Conservation (phyloP, 768 basidiomycete genomes). For the Podaxis sp. region DNA sequence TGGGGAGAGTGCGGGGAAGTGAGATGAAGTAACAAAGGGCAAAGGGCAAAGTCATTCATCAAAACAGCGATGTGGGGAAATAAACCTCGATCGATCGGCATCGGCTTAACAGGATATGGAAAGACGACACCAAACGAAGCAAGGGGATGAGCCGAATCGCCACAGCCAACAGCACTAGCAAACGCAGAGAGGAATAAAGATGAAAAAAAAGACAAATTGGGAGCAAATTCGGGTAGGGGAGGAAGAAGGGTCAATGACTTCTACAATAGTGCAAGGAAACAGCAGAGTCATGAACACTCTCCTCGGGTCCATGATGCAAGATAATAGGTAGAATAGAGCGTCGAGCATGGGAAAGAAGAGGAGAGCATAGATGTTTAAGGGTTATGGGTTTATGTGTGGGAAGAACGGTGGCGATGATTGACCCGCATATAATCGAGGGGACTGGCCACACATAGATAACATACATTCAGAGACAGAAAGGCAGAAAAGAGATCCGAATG, state of each 20-base stretch:
- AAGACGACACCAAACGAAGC: not conserved
- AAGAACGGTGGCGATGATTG: not conserved
- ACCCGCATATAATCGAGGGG: not conserved
- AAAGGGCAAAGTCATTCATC: not conserved
- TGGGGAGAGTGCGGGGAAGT: not conserved
- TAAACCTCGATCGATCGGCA: slow-evolving; percentile 2
- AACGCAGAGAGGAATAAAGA: not conserved
- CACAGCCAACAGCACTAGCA: not conserved
- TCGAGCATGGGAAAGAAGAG: not conserved
- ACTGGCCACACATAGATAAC: not conserved
- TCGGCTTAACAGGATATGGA: not conserved
- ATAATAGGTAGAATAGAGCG: not conserved
- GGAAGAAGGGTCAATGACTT: slow-evolving; percentile 5
- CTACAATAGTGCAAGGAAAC: slow-evolving; percentile 3
- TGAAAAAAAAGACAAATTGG: slow-evolving; percentile 7
- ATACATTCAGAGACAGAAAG: not conserved
- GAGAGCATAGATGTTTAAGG: not conserved
- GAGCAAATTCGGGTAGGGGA: slow-evolving; percentile 4
- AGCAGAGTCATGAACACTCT: slow-evolving; percentile 6
- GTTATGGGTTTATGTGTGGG: not conserved
- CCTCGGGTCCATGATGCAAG: slow-evolving; percentile 3
- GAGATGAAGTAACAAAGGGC: not conserved
- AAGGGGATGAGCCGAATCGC: not conserved
- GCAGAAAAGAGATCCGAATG: not conserved
- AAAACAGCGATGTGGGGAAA: not conserved